Evolutionary conservation across 257 asterid genomes (phyloP).

Genomic region (Datura wrightii): DNA sequence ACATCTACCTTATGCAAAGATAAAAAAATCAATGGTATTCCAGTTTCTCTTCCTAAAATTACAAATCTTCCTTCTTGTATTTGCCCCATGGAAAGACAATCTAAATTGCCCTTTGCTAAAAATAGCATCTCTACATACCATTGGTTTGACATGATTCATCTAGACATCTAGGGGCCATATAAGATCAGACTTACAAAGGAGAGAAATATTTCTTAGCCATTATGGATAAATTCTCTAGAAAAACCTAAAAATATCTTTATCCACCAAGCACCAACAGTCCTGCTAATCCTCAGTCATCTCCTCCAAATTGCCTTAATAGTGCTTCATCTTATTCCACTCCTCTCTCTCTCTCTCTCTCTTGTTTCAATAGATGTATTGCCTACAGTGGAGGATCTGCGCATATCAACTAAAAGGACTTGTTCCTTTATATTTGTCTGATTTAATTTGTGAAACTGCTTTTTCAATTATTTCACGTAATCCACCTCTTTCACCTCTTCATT

Average conservation of each 20-base stretch:
- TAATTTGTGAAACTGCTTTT: background rate
- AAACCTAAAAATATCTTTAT: background rate
- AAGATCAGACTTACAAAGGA: background rate
- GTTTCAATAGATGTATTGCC: background rate
- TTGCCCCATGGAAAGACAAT: background rate
- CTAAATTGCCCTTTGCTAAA: background rate
- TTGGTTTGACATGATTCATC: background rate
- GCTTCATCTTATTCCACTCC: too few relatives aligned
- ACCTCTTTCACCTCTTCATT: background rate
- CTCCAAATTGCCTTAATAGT: too few relatives aligned
- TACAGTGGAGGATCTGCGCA: too few relatives aligned
- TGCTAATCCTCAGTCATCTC: too few relatives aligned
- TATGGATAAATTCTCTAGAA: background rate
- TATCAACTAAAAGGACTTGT: background rate
- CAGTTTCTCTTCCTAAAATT: too few relatives aligned
- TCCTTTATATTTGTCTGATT: background rate
- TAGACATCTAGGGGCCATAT: background rate
- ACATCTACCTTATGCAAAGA: too few relatives aligned
- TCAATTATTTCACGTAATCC: background rate
- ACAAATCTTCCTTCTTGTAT: background rate
- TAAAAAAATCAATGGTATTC: too few relatives aligned
- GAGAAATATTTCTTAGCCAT: background rate
- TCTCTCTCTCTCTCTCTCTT: too few relatives aligned
- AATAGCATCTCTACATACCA: background rate
- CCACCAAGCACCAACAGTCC: background rate